phyloP scores from a whole-genome alignment of 371 early-diverging fungal species.

The Dichotomocladium elegans region DNA sequence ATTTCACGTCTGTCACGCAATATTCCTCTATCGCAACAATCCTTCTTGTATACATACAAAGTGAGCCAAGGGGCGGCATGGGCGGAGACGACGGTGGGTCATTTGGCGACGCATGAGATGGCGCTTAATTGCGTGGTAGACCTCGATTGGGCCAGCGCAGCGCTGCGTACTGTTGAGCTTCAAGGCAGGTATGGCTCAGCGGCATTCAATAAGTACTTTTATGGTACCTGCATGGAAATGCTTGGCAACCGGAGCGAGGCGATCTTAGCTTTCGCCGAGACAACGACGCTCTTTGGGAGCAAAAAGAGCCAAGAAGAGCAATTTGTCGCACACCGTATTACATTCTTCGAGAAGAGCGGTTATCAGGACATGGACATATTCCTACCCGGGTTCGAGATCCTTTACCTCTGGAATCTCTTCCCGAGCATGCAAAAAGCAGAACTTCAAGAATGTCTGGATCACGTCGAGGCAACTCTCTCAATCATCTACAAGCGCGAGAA shows the following conservation, averaged over 20 bases:
- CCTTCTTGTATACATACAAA: conserved; percentile 41
- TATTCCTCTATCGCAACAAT: conserved; percentile 43
- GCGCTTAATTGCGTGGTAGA: conserved; percentile 55
- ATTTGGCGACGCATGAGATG: conserved; percentile 56
- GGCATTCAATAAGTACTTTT: conserved; percentile 55
- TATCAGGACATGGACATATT: conserved; percentile 54
- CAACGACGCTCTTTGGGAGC: conserved; percentile 40
- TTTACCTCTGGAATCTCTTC: conserved; percentile 57
- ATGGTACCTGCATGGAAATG: conserved; percentile 55
- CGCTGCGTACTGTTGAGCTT: conserved; percentile 34
- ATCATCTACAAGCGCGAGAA: conserved; percentile 43
- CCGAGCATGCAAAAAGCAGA: conserved; percentile 43
- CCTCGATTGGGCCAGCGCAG: conserved; percentile 53
- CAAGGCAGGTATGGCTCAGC: conserved; percentile 49
- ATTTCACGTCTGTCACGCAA: conserved; percentile 50
- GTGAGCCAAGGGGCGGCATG: conserved; percentile 42
- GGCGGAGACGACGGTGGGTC: conserved; percentile 42
- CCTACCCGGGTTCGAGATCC: conserved; percentile 54
- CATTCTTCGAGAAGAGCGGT: conserved; percentile 49
- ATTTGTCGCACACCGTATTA: conserved; percentile 47
- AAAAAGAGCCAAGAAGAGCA: conserved; percentile 55
- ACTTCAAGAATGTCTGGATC: conserved; percentile 33
- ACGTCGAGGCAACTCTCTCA: conserved; percentile 39
- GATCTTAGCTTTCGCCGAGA: conserved; percentile 44
- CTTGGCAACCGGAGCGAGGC: conserved; percentile 48